Base-by-base conservation (phyloP, 1,284 basidiomycete species). In the Sporisorium scitamineum region DNA sequence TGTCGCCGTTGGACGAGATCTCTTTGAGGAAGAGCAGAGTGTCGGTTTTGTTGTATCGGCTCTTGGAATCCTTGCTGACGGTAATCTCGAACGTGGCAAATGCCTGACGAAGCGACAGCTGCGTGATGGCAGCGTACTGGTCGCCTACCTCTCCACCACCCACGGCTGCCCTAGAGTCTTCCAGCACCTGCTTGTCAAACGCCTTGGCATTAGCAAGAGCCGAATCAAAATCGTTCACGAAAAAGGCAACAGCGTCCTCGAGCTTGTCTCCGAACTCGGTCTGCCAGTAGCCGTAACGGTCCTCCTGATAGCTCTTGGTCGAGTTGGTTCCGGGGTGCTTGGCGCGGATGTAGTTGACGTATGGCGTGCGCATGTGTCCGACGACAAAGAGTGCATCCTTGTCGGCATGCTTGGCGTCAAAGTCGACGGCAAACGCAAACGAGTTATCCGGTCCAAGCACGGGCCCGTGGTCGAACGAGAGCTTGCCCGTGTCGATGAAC, bases 211-310 rank as follows among this genome's bases (percentile, higher is more conserved):
- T 65, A 83, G 18, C 87, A 86, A 54, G 87, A 86, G 90, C 89
- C 70, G 91, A 88, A 77, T 92, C 91, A 82, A 91, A 92, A 3
- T 90, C 90, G 67, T 90, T 89, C 20, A 92, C 85, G 9, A 83
- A 81, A 65, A 86, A 84, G 7, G 75, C 69, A 26, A 86, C 83
- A 4, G 78, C 81, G 41, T 81, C 84, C 24, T 89, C 89, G 26
- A 82, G 63, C 53, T 60, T 70, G 54, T 77, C 66, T 29, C 62
- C 59, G 45, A 79, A 84, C 34, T 77, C 54, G 58, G 77, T 65
- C 62, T 74, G 67, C 83, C 83, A 85, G 67, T 82, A 83, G 13
- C 80, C 83, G 62, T 80, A 83, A 4, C 80, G 76, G 50, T 81
- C 78, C 59, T 83, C 59, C 53, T 78, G 78, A 61, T 78, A 83